phyloP scores from a whole-genome alignment of 768 basidiomycete genomes.

The Kwoniella heveanensis region DNA sequence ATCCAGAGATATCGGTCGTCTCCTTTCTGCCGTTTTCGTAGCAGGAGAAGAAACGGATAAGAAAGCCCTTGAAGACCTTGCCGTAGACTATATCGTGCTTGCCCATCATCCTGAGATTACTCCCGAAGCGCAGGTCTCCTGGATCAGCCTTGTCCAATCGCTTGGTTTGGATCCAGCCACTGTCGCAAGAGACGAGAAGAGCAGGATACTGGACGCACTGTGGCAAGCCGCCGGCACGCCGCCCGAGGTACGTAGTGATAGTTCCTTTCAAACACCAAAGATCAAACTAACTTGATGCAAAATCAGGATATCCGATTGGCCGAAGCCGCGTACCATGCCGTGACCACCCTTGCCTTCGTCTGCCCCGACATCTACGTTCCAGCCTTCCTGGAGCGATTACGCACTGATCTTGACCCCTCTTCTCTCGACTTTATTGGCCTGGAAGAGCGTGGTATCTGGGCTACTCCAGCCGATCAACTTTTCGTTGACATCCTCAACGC shows the following conservation, averaged over 20 bases:
- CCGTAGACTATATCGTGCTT: constrained; percentile 64
- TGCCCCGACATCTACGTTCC: constrained; percentile 71
- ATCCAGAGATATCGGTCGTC: constrained; percentile 40
- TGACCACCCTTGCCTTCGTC: constrained; percentile 78
- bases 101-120: constrained; percentile 67
- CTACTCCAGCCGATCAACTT: constrained; percentile 75
- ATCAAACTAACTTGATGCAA: constrained; percentile 16
- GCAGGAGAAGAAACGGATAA: constrained; percentile 16
- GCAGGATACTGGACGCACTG: constrained; percentile 36
- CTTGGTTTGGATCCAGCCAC: constrained; percentile 70
- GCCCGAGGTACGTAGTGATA: constrained; percentile 26
- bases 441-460: constrained; percentile 79
- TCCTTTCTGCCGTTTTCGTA: constrained; percentile 36
- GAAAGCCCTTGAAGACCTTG: constrained; percentile 57
- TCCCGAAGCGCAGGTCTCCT: constrained; percentile 64
- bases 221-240: constrained; percentile 38
- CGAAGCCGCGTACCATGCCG: constrained; percentile 70
- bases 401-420: constrained; percentile 65
- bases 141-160: constrained; percentile 80
- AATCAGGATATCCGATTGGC: constrained; percentile 43
- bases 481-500: constrained; percentile 75
- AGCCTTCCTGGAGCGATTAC: constrained; percentile 68
- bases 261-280: not conserved
- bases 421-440: constrained; percentile 68
- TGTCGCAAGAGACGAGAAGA: constrained; percentile 57